Percentiles rank a stretch among this genome's conserved stretches.
These are phyloP conservation scores for Cyberlindnera suaveolens DNA, from an alignment of 805 yeast genomes.

Conservation along the genomic window DNA sequence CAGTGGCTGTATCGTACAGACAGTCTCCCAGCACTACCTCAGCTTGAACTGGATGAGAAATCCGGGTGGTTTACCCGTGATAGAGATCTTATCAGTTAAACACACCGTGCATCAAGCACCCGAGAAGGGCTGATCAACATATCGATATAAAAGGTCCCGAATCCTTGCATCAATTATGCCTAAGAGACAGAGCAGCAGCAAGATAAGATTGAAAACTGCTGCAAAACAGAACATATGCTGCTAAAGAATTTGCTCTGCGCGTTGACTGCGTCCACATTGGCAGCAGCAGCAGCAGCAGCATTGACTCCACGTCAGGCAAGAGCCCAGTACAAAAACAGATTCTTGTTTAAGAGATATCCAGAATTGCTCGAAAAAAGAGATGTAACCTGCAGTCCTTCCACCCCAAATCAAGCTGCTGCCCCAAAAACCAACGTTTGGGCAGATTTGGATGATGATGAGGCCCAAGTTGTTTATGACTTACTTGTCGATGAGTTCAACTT, in stretches of 20 bases:
- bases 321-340: neutral
- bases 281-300: conserved; percentile 1
- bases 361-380: conserved; percentile 1
- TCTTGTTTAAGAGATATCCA: conserved; percentile 1
- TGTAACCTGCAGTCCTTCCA: conserved; percentile 5
- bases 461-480: conserved; percentile 11
- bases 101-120: too few species aligned
- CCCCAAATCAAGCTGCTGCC: conserved; percentile 13
- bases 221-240: neutral
- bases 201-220: too few species aligned
- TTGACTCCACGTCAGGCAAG: conserved; percentile 3
- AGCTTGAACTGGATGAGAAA: too few species aligned
- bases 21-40: too few species aligned
- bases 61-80: too few species aligned
- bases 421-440: conserved; percentile 20
- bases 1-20: too few species aligned
- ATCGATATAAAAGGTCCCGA: too few species aligned
- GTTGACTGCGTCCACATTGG: neutral
- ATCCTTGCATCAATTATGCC: too few species aligned
- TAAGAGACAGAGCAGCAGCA: too few species aligned
- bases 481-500: conserved; percentile 14
- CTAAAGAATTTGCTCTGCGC: neutral
- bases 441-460: conserved; percentile 17
- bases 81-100: too few species aligned
- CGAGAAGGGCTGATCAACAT: too few species aligned